These are phyloP conservation scores for Dactylellina cionopaga DNA, from an alignment of 2,329 filamentous ascomycete genomes.

Conservation along the genomic window DNA sequence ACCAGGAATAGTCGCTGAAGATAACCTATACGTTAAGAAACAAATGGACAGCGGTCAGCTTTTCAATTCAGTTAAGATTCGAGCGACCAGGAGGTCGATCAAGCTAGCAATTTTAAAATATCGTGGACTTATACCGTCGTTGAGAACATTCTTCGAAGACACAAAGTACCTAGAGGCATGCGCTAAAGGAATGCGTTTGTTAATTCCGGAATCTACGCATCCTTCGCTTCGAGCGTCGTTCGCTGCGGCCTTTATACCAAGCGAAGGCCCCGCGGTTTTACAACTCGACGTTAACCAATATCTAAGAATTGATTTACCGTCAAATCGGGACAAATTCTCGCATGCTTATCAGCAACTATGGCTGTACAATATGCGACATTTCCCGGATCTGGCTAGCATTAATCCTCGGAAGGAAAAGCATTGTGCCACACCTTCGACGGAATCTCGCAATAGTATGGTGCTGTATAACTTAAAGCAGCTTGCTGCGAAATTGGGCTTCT, in stretches of 20 bases:
- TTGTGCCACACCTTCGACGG: neutral
- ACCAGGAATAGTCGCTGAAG: no score
- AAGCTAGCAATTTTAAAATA: neutral
- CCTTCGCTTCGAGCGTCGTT: no score
- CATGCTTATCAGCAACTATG: constrained; percentile 13
- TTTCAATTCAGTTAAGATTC: neutral
- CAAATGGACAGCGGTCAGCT: neutral
- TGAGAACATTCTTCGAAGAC: constrained; percentile 22
- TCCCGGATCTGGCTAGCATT: neutral
- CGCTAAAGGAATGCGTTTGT: constrained; percentile 4
- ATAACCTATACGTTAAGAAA: neutral
- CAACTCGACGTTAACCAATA: neutral
- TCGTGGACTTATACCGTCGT: constrained; percentile 1
- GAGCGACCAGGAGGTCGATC: neutral
- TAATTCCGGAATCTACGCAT: no score
- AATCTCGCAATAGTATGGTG: no score
- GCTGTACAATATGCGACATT: constrained; percentile 14
- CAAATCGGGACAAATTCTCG: neutral
- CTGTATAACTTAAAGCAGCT: no score
- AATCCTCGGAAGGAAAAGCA: constrained; percentile 3
- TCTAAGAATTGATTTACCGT: neutral
- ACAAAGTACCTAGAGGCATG: constrained; percentile 20
- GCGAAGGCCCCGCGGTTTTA: neutral
- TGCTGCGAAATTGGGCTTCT: neutral
- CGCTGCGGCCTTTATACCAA: neutral